Percentiles rank a stretch among this genome's conserved stretches.
These are phyloP conservation scores for Pistacia atlantica DNA, from an alignment of 345 rosid species.

Conservation along the genomic window DNA sequence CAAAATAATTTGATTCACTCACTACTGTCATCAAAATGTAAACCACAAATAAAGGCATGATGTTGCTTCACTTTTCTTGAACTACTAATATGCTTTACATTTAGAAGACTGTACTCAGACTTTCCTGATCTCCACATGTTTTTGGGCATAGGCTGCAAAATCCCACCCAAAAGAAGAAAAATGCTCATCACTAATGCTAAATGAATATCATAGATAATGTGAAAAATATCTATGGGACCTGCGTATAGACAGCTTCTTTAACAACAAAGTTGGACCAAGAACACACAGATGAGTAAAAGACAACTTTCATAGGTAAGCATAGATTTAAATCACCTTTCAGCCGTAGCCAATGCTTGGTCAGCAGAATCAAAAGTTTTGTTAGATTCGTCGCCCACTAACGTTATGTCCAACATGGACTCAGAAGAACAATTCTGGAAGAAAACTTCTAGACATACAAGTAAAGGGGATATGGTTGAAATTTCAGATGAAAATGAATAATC, in stretches of 20 bases:
- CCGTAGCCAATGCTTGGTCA: conserved; percentile 41
- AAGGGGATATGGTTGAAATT: conserved; percentile 60
- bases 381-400: conserved; percentile 66
- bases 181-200: neutral
- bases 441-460: conserved; percentile 66
- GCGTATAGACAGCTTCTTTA: neutral
- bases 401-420: conserved; percentile 56
- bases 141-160: neutral
- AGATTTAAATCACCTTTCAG: conserved; percentile 57
- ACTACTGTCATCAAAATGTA: neutral
- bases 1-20: neutral
- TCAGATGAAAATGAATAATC: conserved; percentile 79
- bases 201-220: neutral
- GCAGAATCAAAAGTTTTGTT: conserved; percentile 46
- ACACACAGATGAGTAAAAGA: conserved; percentile 1
- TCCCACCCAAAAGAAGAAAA: neutral
- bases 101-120: neutral
- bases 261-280: neutral
- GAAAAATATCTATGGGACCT: neutral
- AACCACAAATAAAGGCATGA: neutral
- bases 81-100: neutral
- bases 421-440: conserved; percentile 71
- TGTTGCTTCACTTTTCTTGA: conserved; percentile 1
- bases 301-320: neutral
- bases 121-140: neutral